Evolutionary conservation across 306 rosid species (phyloP).

Genomic region (Castanea sativa): DNA sequence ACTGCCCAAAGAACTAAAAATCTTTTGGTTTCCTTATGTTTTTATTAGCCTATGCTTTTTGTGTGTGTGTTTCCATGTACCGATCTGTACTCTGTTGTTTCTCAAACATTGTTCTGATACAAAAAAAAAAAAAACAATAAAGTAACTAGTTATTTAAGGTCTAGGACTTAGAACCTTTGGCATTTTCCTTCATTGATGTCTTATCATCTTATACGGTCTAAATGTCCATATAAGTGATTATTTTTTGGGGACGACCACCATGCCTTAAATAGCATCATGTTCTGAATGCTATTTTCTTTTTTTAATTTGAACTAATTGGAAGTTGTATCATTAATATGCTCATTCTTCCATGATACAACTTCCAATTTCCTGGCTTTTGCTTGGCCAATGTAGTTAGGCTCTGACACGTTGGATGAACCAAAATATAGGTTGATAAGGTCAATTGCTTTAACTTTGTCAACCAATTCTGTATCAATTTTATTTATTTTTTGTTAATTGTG

Average conservation of each 20-base stretch:
- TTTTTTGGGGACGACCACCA: not conserved
- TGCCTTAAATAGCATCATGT: not conserved
- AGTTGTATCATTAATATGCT: not conserved
- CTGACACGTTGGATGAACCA: not conserved
- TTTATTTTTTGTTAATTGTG: constrained; percentile 21
- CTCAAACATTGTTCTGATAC: not conserved
- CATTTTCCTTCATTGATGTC: not conserved
- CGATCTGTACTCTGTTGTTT: not conserved
- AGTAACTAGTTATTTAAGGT: not conserved
- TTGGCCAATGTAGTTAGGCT: not conserved
- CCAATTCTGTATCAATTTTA: not conserved
- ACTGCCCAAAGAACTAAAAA: not conserved
- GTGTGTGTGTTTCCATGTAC: not conserved
- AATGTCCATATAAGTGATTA: not conserved
- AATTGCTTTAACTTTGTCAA: not conserved
- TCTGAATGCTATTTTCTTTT: not conserved
- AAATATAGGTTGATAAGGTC: not conserved
- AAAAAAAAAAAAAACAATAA: not conserved
- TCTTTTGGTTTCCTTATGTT: not conserved
- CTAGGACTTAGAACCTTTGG: not conserved
- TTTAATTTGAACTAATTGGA: not conserved
- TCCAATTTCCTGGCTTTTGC: too few species aligned
- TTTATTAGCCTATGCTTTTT: not conserved
- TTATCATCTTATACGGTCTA: not conserved
- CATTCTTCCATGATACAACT: not conserved